Base-by-base conservation (phyloP, 148 eudicot genomes). In the Vaccinium vitisidaea region DNA sequence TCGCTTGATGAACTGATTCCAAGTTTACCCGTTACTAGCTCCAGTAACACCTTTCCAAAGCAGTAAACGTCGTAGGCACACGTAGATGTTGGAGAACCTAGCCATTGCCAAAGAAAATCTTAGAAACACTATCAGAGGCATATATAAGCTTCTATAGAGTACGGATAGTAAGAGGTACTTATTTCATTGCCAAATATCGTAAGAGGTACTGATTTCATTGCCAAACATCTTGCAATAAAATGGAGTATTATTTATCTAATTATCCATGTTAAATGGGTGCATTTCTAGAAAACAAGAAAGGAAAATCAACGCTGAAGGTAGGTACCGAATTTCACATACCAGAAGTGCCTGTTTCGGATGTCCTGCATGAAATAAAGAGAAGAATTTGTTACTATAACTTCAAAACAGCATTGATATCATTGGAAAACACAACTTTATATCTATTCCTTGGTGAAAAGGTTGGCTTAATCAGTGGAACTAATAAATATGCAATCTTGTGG, bases 1-100 rank as follows among this genome's bases (percentile, higher is more conserved):
- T 94, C 98, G 18, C 85, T 88, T 5, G 96, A 84, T 10, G 97
- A 88, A 36, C 99, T 95, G n/a, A 95, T 91, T 79, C 99, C 99
- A 25, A 95, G 86, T 84, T 91, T 97, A 46, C 99, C 99, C 0
- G 99, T 97, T 80, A 97, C 95, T 46, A 97, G 90, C 93, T 95
- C 98, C 0, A 97, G 95, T 56, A 97, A 88, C 71, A 97, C 98
- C 88, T 95, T 97, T 2, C 99, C 99, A 73, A 97, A 94, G 89
- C 96, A 94, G 90, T 95, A 95, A 30, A 97, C 96, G 49, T 97
- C 99, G 61, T 97, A 94, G 12, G 98, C 90, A 87, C 98, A 93
- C 12, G 90, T 89, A 27, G 96, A 88, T 16, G 94, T 75, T 10
- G 92, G 91, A 32, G 89, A 90, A 84, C 95, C 99, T 95, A 93